Evolutionary conservation across 1,284 basidiomycete genomes (phyloP).

Genomic region (Ustilago nuda): DNA sequence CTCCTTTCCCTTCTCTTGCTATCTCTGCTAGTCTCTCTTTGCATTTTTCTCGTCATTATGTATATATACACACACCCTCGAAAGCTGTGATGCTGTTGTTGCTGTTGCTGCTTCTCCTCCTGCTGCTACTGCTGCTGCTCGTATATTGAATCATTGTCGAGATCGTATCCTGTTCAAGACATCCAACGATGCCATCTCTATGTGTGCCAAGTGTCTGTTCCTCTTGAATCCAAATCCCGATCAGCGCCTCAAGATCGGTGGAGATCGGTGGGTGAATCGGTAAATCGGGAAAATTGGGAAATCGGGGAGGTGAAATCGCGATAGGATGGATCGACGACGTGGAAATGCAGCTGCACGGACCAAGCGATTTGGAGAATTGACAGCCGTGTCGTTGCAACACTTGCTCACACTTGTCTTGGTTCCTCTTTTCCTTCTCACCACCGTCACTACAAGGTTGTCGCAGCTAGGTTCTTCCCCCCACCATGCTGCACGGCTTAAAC

Average conservation of each 20-base stretch:
- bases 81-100: background rate
- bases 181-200: background rate
- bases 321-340: background rate
- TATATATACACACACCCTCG: conserved; percentile 13
- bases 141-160: conserved; percentile 15
- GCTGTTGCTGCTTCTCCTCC: background rate
- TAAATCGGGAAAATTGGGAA: background rate
- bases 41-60: background rate
- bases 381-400: background rate
- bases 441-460: background rate
- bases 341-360: conserved; percentile 11
- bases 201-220: background rate
- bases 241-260: no score
- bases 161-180: background rate
- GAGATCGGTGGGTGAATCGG: background rate
- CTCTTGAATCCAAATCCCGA: no score
- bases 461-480: conserved; percentile 6
- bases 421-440: background rate
- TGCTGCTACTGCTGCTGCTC: conserved; percentile 7
- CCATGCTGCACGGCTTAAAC: conserved; percentile 67
- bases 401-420: background rate
- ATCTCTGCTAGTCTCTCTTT: background rate
- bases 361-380: conserved; percentile 7
- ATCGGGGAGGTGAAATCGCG: no score
- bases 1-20: background rate